Evolutionary conservation across 345 rosid species (phyloP).

Genomic region (Brassica juncea): DNA sequence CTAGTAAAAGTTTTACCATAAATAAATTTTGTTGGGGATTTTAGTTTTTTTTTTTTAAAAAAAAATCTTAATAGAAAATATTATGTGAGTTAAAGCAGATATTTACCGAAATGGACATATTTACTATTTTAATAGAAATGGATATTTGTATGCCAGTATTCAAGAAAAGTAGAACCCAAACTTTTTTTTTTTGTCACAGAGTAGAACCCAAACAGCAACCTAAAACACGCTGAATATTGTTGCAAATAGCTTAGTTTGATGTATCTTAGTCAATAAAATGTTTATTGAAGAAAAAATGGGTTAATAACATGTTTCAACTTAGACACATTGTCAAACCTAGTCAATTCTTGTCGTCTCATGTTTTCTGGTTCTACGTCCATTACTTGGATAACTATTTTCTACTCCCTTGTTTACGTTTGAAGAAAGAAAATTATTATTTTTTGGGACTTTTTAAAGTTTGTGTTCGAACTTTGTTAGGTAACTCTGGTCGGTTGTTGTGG

Average conservation of each 20-base stretch:
- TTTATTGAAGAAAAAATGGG: neutral
- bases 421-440: conserved; percentile 2
- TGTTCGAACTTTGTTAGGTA: conserved; percentile 16
- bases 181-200: neutral
- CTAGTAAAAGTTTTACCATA: no score
- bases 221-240: neutral
- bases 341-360: conserved; percentile 13
- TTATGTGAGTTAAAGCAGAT: neutral
- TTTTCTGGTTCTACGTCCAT: conserved; percentile 5
- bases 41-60: no score
- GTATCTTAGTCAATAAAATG: neutral
- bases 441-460: conserved; percentile 1
- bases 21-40: no score
- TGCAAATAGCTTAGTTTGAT: neutral
- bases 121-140: neutral
- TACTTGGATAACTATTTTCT: neutral
- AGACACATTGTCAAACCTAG: conserved; percentile 18
- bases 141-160: neutral
- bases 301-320: neutral
- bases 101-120: neutral
- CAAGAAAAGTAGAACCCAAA: neutral
- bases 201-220: neutral
- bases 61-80: neutral
- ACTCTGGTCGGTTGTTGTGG: conserved; percentile 38
- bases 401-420: conserved; percentile 3